These are phyloP conservation scores for Sporothrix euskadiensis DNA, from an alignment of 2,329 filamentous ascomycete genomes.

Conservation along the genomic window DNA sequence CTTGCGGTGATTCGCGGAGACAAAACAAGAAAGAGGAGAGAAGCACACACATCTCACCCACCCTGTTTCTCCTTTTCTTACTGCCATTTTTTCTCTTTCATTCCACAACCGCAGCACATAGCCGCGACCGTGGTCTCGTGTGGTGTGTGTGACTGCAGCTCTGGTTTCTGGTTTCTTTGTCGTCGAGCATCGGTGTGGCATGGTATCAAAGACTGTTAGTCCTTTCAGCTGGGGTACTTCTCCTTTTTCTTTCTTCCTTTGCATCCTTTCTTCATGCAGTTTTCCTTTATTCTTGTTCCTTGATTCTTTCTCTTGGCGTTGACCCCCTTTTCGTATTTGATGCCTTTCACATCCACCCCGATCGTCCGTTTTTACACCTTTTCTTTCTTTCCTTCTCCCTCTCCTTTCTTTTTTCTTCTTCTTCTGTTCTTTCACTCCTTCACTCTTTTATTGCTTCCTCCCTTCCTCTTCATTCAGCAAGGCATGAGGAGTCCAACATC, in stretches of 20 bases:
- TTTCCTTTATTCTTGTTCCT: conserved; percentile 3
- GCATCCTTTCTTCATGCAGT: not conserved
- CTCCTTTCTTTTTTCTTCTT: not conserved
- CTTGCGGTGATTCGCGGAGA: not conserved
- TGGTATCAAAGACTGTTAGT: conserved; percentile 22
- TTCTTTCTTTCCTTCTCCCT: not conserved
- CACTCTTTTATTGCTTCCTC: not conserved
- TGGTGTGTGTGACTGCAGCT: conserved; percentile 26
- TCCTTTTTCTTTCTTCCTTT: conserved; percentile 15
- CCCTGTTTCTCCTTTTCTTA: not conserved
- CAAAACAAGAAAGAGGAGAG: not conserved
- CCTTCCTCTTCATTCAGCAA: conserved; percentile 5
- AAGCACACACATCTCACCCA: not conserved
- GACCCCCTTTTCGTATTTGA: conserved; percentile 18
- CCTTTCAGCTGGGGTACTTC: conserved; percentile 11
- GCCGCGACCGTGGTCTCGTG: conserved; percentile 9
- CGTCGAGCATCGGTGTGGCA: conserved; percentile 19
- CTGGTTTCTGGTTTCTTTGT: conserved; percentile 24
- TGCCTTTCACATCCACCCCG: not conserved
- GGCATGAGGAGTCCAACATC: conserved; percentile 9
- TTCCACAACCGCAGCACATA: not conserved
- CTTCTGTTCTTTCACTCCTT: not conserved
- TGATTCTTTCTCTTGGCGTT: conserved; percentile 1
- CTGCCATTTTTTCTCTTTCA: not conserved
- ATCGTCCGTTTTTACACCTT: not conserved